Base-by-base conservation (phyloP, 345 rosid species). In the Hevea brasiliensis region DNA sequence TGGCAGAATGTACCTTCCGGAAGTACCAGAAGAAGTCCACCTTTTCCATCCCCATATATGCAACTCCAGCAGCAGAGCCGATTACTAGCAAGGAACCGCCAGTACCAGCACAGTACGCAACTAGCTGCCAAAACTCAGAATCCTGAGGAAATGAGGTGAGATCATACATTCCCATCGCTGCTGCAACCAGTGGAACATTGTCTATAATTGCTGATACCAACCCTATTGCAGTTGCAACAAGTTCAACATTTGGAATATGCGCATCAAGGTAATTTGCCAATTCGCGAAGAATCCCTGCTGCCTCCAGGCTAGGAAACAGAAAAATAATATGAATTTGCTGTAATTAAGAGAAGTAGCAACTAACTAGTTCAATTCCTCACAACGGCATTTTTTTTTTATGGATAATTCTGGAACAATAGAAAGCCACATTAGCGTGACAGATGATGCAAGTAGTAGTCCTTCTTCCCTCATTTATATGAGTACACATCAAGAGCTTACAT, bases 41-140 rank as follows among this genome's bases (percentile, higher is more conserved):
- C 83, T 92, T 90, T 77, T 94, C 98, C 97, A 92, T 94, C n/a
- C 98, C 98, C 98, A 90, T 94, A 76, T 75, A 88, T 26, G 98
- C 98, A 29, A 94, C 98, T 80, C 98, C 98, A 67, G 97, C 97
- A 2, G 98, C 98, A 21, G 98, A 94, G 51, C 97, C 98, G 37
- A 94, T 88, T 57, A 94, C 72, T 7, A 91, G 92, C 94, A 90
- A 90, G 51, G 97, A 94, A 61, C 98, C 98, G 72, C 98, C 98
- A 3, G 97, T 92, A 47, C 98, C 97, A 3, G 97, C 97, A 47
- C 98, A 94, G 76, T 53, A 94, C n/a, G 98, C 98, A 67, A 92
- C 29, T 32, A 94, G 83, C 87, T 94, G 98, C 98, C 98, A 94
- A 71, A 92, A 94, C 75, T 94, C 92, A 0, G 92, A 85, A 81